These are phyloP conservation scores for Pseudocercospora eumusae DNA, from an alignment of 2,329 filamentous ascomycete genomes.

Conservation along the genomic window DNA sequence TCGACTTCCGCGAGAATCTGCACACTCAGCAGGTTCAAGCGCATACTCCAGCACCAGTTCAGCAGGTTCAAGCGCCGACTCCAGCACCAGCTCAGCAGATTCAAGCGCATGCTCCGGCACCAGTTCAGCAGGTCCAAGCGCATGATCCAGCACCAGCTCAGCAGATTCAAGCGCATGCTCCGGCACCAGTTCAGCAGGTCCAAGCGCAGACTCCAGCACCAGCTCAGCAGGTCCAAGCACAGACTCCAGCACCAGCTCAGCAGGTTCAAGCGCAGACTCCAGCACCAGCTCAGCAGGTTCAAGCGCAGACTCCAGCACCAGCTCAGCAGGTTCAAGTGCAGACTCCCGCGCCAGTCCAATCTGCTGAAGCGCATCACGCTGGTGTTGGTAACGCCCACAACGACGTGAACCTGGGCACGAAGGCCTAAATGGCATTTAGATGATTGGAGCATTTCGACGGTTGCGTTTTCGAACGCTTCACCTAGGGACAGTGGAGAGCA, in stretches of 20 bases:
- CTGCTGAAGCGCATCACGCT: conserved; percentile 15
- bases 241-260: conserved; percentile 15
- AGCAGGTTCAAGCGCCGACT: neutral
- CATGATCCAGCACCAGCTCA: conserved; percentile 15
- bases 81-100: conserved; percentile 14
- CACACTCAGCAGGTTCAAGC: conserved; percentile 11
- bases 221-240: conserved; percentile 8
- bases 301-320: conserved; percentile 9
- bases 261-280: neutral
- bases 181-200: conserved; percentile 11
- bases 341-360: conserved; percentile 18
- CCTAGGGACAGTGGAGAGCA: neutral
- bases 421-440: conserved; percentile 1
- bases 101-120: conserved; percentile 6
- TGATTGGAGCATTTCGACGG: conserved; percentile 8
- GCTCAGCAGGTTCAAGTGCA: conserved; percentile 10
- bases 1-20: conserved; percentile 10
- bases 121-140: conserved; percentile 5
- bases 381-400: conserved; percentile 5
- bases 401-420: conserved; percentile 21
- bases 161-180: neutral
- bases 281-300: conserved; percentile 13
- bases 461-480: neutral
- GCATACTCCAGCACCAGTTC: conserved; percentile 13
- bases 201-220: conserved; percentile 10